Base-by-base conservation (phyloP, 225 moss, liverwort and hornwort species). In the Pseudisothecium myosuroides region DNA sequence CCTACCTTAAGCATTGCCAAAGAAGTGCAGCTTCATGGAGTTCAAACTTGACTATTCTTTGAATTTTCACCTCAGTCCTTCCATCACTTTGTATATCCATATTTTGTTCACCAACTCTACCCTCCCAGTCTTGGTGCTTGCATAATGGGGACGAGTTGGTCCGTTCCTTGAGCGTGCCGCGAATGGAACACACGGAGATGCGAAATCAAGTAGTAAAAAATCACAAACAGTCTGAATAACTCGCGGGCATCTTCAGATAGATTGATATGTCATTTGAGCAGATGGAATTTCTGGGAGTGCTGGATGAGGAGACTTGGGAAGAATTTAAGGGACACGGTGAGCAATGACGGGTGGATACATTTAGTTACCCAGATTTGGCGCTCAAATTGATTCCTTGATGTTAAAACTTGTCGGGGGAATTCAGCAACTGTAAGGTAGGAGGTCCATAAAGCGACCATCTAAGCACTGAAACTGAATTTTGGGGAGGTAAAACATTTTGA, bases 321-420 rank as follows among this genome's bases (percentile, higher is more conserved):
- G 65, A 65, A 83, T 83, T 64, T 55, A 2, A 76, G 56, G 83
- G 45, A 65, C 55, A 75, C 20, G 0, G 7, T 17, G 52, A 88
- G 52, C 62, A 26, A 52, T 73, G 45, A 37, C 8, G 34, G 15
- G 47, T 37, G 36, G 47, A 58, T 68, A 45, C 21, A 11, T 50
- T 43, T 72, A 5, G 16, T 9, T 21, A 21, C 34, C 19, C 13
- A 13, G 5, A 76, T 36, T 76, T 0, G 0, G 22, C 2, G 0
- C 52, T 76, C 14, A 52, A 54, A 76, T 76, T 34, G 34, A 74
- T 47, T 47, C 47, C 19, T 74, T 17, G 17, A 72, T 43, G 27
- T 72, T 16, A 16, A 45, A 73, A 73, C 17, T 73, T 45, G 28
- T 17, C 2, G 3, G 3, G 13, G 43, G 28, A 45, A 73, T 73